These are phyloP conservation scores for Boletus edulis DNA, from an alignment of 768 basidiomycete species.

Conservation along the genomic window DNA sequence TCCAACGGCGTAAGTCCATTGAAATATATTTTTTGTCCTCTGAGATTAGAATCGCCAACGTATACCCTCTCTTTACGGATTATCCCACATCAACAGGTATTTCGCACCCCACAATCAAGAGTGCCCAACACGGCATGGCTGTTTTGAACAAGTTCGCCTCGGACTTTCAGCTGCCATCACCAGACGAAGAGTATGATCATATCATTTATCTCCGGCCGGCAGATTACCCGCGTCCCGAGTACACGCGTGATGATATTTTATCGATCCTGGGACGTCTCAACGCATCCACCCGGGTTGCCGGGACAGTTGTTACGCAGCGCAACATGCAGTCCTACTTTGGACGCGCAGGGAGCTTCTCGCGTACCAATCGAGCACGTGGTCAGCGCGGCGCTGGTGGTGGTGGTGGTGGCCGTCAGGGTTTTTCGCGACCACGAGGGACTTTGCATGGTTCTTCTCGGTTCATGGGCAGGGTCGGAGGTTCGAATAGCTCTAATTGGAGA, in stretches of 20 bases:
- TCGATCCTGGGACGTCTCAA: constrained; percentile 51
- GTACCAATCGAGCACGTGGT: constrained; percentile 20
- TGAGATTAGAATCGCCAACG: constrained; percentile 8
- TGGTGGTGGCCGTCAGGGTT: constrained; percentile 17
- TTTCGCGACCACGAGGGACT: constrained; percentile 8
- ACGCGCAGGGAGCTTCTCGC: constrained; percentile 6
- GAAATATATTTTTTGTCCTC: constrained; percentile 1
- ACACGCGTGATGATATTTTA: constrained; percentile 50
- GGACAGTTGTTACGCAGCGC: constrained; percentile 3
- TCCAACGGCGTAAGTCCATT: constrained; percentile 51
- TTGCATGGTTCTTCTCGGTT: constrained; percentile 13
- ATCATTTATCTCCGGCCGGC: constrained; percentile 40
- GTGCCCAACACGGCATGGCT: constrained; percentile 51
- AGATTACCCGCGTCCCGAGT: constrained; percentile 41
- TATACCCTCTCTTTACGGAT: constrained; percentile 1
- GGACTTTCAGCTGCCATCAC: constrained; percentile 54
- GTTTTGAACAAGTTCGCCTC: constrained; percentile 65
- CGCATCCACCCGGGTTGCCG: constrained; percentile 23
- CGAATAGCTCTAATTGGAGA: constrained; percentile 18
- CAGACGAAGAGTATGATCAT: constrained; percentile 65
- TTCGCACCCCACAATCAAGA: constrained; percentile 74
- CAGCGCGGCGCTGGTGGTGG: constrained; percentile 11
- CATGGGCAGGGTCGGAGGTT: constrained; percentile 15
- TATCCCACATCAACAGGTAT: constrained; percentile 45
- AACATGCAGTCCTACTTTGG: constrained; percentile 6